A percentile compares a stretch with the other conserved stretches of the same genome.
These are phyloP conservation scores for Naganishia onofrii DNA, from an alignment of 768 basidiomycete genomes.

Conservation along the genomic window DNA sequence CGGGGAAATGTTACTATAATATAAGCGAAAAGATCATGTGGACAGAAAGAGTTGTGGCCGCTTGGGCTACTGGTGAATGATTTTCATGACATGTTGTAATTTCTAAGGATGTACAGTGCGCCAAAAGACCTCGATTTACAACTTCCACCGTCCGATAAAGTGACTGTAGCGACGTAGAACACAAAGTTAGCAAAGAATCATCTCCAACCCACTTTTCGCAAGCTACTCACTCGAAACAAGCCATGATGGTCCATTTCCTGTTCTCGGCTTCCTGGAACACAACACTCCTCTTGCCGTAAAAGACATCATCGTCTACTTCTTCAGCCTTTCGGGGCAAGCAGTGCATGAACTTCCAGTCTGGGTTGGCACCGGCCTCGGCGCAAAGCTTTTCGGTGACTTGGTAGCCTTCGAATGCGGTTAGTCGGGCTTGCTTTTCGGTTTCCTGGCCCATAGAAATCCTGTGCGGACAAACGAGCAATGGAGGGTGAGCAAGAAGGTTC, in stretches of 20 bases:
- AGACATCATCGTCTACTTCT: slow-evolving; percentile 96
- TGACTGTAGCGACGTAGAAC: slow-evolving; percentile 1
- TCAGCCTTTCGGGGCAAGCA: slow-evolving; percentile 88
- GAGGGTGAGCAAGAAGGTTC: too few species aligned
- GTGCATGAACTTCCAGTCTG: slow-evolving; percentile 91
- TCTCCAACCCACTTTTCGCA: not conserved
- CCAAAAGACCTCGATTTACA: slow-evolving; percentile 2
- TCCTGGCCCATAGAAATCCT: slow-evolving; percentile 99
- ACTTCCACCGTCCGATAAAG: slow-evolving; percentile 29
- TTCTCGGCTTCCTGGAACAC: slow-evolving; percentile 95
- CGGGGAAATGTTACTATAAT: slow-evolving; percentile 2
- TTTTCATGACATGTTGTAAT: not conserved
- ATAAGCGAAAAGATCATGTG: not conserved
- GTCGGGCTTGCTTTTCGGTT: slow-evolving; percentile 79
- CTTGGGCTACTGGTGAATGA: too few species aligned
- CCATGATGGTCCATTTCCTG: slow-evolving; percentile 95
- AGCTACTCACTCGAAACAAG: slow-evolving; percentile 46
- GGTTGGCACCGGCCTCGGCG: slow-evolving; percentile 72
- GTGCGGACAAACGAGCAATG: not conserved
- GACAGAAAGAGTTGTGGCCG: not conserved
- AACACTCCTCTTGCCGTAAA: slow-evolving; percentile 85
- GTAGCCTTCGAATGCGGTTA: slow-evolving; percentile 84
- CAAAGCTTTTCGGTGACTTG: slow-evolving; percentile 90
- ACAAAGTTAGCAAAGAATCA: not conserved
- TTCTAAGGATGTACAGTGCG: not conserved